Percentiles rank a stretch among this genome's conserved stretches.
These are phyloP conservation scores for Xylariaceae sp. DNA, from an alignment of 2,329 filamentous ascomycete genomes.

Conservation along the genomic window DNA sequence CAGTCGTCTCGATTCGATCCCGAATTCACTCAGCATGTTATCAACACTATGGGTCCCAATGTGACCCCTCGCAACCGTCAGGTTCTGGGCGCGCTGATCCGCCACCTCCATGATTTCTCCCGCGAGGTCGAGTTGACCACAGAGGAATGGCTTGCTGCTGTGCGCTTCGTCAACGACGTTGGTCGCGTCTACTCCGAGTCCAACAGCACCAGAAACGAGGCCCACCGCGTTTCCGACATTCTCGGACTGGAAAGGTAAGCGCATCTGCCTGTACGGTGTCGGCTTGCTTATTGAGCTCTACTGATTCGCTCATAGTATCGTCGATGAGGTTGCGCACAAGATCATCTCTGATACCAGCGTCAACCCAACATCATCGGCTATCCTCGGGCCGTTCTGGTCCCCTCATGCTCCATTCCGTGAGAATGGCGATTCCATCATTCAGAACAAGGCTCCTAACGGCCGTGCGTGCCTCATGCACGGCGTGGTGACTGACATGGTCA, in stretches of 20 bases:
- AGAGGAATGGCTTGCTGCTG: slow-evolving; percentile 72
- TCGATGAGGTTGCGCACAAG: slow-evolving; percentile 63
- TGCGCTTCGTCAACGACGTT: slow-evolving; percentile 69
- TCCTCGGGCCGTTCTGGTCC: slow-evolving; percentile 74
- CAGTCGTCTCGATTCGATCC: slow-evolving; percentile 58
- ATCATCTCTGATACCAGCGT: slow-evolving; percentile 56
- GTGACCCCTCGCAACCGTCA: slow-evolving; percentile 58
- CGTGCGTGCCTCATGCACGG: slow-evolving; percentile 64
- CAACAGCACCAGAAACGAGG: slow-evolving; percentile 65
- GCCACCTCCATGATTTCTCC: slow-evolving; percentile 72
- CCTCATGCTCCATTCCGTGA: slow-evolving; percentile 68
- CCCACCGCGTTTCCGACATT: slow-evolving; percentile 66
- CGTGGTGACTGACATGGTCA: slow-evolving; percentile 43
- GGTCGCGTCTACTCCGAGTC: slow-evolving; percentile 55
- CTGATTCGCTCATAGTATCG: slow-evolving; percentile 41
- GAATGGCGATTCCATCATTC: slow-evolving; percentile 61
- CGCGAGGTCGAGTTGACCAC: slow-evolving; percentile 71
- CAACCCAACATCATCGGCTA: slow-evolving; percentile 66
- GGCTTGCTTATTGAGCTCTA: background rate
- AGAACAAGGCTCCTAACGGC: slow-evolving; percentile 53
- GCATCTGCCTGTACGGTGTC: background rate
- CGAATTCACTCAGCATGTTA: slow-evolving; percentile 67
- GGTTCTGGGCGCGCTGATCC: slow-evolving; percentile 59
- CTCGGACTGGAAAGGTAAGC: slow-evolving; percentile 67
- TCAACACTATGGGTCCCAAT: slow-evolving; percentile 68